phyloP scores from a whole-genome alignment of 768 basidiomycete genomes.

The Agaricus blazei region DNA sequence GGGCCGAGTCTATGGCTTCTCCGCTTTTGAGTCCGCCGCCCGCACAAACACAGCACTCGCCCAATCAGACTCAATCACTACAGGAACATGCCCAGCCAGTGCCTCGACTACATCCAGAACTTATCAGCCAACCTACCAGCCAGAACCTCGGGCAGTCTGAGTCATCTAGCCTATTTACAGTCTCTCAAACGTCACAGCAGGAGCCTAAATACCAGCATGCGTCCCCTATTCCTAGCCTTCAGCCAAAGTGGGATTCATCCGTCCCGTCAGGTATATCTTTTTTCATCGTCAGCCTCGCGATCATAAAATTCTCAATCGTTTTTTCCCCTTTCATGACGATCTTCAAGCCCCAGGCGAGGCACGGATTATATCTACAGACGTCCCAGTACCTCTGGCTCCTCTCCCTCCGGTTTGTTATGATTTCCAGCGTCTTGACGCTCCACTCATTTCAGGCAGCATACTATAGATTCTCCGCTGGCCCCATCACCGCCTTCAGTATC shows the following conservation, averaged over 20 bases:
- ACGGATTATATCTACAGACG: neutral
- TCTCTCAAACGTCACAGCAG: neutral
- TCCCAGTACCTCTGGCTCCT: neutral
- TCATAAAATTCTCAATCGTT: neutral
- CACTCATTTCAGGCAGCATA: neutral
- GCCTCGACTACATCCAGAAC: neutral
- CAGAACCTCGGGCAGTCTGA: no score
- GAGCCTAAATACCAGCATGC: neutral
- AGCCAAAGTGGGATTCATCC: neutral
- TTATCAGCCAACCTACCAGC: no score
- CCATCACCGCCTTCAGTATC: neutral
- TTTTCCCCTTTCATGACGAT: neutral
- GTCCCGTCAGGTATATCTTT: neutral
- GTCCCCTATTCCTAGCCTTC: neutral
- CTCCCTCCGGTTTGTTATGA: neutral
- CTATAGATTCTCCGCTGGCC: neutral
- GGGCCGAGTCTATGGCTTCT: neutral
- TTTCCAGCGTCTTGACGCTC: neutral
- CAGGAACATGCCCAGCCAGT: neutral
- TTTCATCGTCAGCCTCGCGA: neutral
- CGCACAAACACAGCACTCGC: neutral
- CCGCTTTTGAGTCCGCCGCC: neutral
- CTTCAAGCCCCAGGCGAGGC: neutral
- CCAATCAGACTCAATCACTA: neutral
- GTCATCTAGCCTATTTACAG: no score